Evolutionary conservation across 2,329 filamentous ascomycete species (phyloP).

Genomic region (Botrytis deweyae): DNA sequence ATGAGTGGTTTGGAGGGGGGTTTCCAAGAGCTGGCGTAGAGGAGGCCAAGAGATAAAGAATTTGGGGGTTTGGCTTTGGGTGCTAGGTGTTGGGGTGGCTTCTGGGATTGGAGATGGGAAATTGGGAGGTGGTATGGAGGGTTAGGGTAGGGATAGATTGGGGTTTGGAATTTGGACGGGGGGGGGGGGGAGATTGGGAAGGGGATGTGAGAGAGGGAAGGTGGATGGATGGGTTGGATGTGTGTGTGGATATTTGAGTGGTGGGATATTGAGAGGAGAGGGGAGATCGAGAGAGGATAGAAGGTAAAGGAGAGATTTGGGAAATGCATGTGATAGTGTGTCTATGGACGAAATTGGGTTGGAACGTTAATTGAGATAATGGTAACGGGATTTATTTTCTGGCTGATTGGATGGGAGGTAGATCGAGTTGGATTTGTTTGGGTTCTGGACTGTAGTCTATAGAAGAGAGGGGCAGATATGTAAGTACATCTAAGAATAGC

Average conservation of each 20-base stretch:
- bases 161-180: too few species aligned
- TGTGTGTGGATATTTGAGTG: too few species aligned
- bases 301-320: neutral
- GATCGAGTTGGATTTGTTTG: neutral
- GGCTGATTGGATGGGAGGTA: neutral
- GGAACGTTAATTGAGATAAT: neutral
- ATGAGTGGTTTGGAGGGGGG: neutral
- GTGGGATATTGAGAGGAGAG: too few species aligned
- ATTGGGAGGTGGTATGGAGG: too few species aligned
- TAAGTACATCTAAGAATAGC: neutral
- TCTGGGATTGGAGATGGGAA: too few species aligned
- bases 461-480: neutral
- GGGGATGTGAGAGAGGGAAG: neutral
- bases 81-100: neutral
- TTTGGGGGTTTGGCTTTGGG: neutral
- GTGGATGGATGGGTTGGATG: neutral
- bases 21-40: neutral
- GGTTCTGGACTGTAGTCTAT: neutral
- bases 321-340: neutral
- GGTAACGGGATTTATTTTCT: neutral
- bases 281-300: too few species aligned
- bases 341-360: neutral
- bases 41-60: neutral
- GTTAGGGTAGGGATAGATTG: too few species aligned
- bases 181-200: neutral